A percentile compares a stretch with the other conserved stretches of the same genome.
These are phyloP conservation scores for Somion occarium DNA, from an alignment of 1,284 basidiomycete genomes.

Conservation along the genomic window DNA sequence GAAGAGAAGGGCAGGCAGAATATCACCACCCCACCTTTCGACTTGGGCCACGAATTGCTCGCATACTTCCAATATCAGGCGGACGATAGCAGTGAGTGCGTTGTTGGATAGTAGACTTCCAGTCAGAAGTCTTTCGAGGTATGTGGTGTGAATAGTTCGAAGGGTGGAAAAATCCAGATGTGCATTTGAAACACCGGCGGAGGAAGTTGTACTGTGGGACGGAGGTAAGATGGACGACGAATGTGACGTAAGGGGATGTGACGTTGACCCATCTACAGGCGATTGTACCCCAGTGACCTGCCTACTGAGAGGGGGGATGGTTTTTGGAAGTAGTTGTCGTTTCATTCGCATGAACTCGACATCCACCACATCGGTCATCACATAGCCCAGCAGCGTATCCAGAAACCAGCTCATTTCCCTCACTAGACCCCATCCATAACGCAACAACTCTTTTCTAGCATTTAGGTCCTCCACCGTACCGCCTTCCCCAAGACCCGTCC, in stretches of 20 bases:
- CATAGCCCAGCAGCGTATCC: slow-evolving; percentile 75
- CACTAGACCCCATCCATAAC: slow-evolving; percentile 82
- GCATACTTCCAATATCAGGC: slow-evolving; percentile 75
- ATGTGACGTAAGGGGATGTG: neutral
- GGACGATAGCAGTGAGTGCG: slow-evolving; percentile 57
- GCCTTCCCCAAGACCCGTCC: slow-evolving; percentile 85
- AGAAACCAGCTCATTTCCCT: slow-evolving; percentile 90
- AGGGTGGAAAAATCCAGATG: slow-evolving; percentile 82
- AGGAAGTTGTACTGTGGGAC: slow-evolving; percentile 20
- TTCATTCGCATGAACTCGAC: slow-evolving; percentile 74
- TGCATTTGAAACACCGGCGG: slow-evolving; percentile 18
- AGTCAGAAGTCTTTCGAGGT: slow-evolving; percentile 75
- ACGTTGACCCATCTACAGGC: neutral
- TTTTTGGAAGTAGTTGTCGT: slow-evolving; percentile 37
- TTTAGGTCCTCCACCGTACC: slow-evolving; percentile 70
- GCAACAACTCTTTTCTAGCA: slow-evolving; percentile 56
- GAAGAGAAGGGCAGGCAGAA: slow-evolving; percentile 77
- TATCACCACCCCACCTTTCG: slow-evolving; percentile 90
- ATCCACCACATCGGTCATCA: slow-evolving; percentile 89
- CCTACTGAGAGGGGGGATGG: slow-evolving; percentile 10
- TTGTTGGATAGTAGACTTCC: slow-evolving; percentile 76
- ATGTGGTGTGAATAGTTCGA: slow-evolving; percentile 74
- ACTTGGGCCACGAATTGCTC: slow-evolving; percentile 80
- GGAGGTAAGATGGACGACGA: slow-evolving; percentile 15
- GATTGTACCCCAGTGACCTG: slow-evolving; percentile 20